Evolutionary conservation across 139 green algal species (phyloP).

Genomic region (Micractinium conductrix): DNA sequence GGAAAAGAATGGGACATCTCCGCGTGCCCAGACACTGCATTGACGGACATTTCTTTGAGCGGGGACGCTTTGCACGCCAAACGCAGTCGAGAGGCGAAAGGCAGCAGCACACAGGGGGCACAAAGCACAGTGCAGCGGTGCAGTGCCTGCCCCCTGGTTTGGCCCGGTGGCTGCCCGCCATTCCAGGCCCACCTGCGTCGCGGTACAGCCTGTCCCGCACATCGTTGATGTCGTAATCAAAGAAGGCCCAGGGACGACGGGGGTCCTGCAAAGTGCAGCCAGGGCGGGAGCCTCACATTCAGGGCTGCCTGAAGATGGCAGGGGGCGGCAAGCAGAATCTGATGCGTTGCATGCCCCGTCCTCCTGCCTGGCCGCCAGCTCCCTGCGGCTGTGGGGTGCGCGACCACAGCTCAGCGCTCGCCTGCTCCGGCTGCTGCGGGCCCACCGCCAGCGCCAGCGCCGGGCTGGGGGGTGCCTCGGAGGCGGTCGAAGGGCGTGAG

Average conservation of each 20-base stretch:
- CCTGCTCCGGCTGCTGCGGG: too few relatives aligned
- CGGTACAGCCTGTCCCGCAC: constrained; percentile 49
- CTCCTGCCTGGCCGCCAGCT: not conserved
- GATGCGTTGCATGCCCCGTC: not conserved
- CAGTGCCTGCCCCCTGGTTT: too few relatives aligned
- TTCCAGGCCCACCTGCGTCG: constrained; percentile 28
- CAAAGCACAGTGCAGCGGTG: not conserved
- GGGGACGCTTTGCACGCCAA: not conserved
- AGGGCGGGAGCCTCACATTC: not conserved
- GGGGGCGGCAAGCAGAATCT: not conserved
- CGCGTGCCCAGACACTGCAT: too few relatives aligned
- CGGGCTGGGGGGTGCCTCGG: not conserved
- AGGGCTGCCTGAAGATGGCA: not conserved
- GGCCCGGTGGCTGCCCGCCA: not conserved
- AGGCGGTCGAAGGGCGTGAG: not conserved
- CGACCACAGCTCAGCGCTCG: not conserved
- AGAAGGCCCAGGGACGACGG: constrained; percentile 38
- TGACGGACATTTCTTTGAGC: not conserved
- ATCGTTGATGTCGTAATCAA: constrained; percentile 37
- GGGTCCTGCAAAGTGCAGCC: not conserved
- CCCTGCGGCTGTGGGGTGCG: not conserved
- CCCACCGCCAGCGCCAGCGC: too few relatives aligned
- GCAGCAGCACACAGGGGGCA: not conserved
- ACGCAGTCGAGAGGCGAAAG: not conserved
- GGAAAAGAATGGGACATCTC: too few relatives aligned